Base-by-base conservation (phyloP, 441 rosid species). In the Breynia disticha region DNA sequence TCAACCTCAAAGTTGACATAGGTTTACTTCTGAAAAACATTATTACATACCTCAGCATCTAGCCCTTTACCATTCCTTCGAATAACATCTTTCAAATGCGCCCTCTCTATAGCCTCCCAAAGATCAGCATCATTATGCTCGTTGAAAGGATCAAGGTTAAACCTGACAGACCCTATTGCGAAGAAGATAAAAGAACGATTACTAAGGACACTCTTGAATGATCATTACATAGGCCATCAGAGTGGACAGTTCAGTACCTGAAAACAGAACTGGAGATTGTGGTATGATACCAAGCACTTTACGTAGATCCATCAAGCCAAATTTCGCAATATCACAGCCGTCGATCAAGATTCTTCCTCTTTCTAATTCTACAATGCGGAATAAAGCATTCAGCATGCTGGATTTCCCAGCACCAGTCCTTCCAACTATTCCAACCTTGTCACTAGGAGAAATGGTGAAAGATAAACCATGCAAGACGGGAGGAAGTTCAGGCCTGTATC, bases 341-440 rank as follows among this genome's bases (percentile, higher is more conserved):
- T 90, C 97, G 57, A 90, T 80, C 56, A 68, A 38, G 43, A 95
- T 76, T 56, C 79, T 81, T 68, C 99, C 98, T 20, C 68, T 80
- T 72, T 95, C 93, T 1, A 86, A 43, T 70, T 95, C 98, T 19
- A 90, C 95, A 42, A 95, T 84, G 60, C 97, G 81, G 67, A 81
- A 95, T 48, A 90, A 74, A 38, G 98, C 93, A 79, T 86, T 95
- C 48, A 95, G 69, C 90, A 95, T 76, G 63, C 97, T 90, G 55
- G 97, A 87, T 71, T 95, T 95, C 52, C 98, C 98, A 0, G 97
- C 95, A 47, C 99, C 98, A 13, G 98, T 95, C 81, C 98, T 86
- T 65, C 99, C 97, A 59, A 80, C 99, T 48, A 95, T 79, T 59
- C 99, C 98, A 28, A 87, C 65, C 76, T 86, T 95, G 71, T 87